A percentile compares a stretch with the other conserved stretches of the same genome.
phyloP scores from a whole-genome alignment of 495 filamentous ascomycete genomes.

The Podospora fimiseda region DNA sequence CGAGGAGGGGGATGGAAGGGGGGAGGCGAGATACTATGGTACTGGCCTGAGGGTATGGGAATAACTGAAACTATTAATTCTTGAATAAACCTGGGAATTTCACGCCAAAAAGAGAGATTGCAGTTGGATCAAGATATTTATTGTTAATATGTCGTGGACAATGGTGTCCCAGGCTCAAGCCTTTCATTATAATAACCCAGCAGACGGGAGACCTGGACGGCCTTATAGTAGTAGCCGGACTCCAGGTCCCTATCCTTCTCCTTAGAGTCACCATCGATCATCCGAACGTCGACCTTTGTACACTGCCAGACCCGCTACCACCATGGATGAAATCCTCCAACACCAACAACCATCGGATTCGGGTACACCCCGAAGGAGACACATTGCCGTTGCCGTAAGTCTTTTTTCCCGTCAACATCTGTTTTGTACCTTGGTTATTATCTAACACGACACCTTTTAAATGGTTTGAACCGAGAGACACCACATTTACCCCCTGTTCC shows the following conservation, averaged over 20 bases:
- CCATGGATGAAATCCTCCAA: not conserved
- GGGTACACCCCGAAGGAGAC: constrained; percentile 39
- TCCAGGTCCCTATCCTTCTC: too few species aligned
- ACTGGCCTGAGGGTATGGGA: too few species aligned
- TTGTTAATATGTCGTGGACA: too few species aligned
- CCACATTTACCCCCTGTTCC: too few species aligned
- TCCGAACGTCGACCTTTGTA: not conserved
- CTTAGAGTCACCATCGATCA: not conserved
- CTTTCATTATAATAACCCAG: not conserved
- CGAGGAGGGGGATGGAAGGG: too few species aligned
- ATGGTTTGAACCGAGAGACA: too few species aligned
- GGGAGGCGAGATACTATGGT: too few species aligned
- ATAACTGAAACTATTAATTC: too few species aligned
- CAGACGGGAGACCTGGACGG: not conserved
- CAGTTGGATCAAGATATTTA: too few species aligned
- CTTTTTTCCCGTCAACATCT: not conserved
- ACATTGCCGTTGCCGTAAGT: constrained; percentile 68
- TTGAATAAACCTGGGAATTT: too few species aligned
- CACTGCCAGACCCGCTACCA: too few species aligned
- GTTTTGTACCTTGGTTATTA: not conserved
- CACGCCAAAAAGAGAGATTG: too few species aligned
- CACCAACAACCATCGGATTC: constrained; percentile 22
- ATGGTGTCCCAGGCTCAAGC: constrained; percentile 5
- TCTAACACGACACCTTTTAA: constrained; percentile 4
- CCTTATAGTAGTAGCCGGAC: not conserved